Percentiles rank a stretch among this genome's conserved stretches.
Conservation (phyloP, 2,329 filamentous ascomycete species). For the Botrytis byssoidea region DNA sequence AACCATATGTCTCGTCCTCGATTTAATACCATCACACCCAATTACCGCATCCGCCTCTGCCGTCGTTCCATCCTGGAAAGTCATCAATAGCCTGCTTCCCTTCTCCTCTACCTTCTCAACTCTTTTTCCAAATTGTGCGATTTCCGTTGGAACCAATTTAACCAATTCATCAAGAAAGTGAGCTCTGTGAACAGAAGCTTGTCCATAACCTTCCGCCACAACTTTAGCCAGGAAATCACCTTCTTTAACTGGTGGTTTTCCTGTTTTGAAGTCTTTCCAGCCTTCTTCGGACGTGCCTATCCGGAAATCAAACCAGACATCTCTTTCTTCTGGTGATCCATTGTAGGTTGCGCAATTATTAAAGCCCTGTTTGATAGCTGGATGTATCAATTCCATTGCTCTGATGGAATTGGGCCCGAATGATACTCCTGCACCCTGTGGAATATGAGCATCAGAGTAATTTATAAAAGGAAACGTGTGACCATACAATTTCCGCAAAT, state of each 20-base stretch:
- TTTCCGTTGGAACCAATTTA: conserved; percentile 42
- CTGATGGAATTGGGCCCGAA: conserved; percentile 37
- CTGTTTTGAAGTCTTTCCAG: conserved; percentile 28
- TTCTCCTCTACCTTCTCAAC: conserved; percentile 38
- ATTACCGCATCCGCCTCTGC: conserved; percentile 32
- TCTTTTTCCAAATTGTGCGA: conserved; percentile 40
- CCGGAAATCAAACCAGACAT: conserved; percentile 36
- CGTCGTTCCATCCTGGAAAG: conserved; percentile 46
- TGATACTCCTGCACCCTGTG: conserved; percentile 34
- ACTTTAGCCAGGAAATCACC: conserved; percentile 26
- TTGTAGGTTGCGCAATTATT: conserved; percentile 32
- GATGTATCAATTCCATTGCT: conserved; percentile 37
- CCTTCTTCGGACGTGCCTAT: conserved; percentile 31
- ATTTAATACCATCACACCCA: conserved; percentile 42
- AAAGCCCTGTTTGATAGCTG: conserved; percentile 32
- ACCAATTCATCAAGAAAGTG: conserved; percentile 38
- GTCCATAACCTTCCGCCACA: conserved; percentile 30
- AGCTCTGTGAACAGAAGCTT: conserved; percentile 35
- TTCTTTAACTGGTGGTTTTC: conserved; percentile 25
- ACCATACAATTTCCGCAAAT: conserved; percentile 36
- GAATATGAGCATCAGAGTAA: background rate
- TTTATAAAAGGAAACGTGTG: background rate
- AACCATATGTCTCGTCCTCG: conserved; percentile 50
- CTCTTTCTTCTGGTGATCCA: conserved; percentile 30
- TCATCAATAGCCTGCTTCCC: conserved; percentile 36